Evolutionary conservation across 306 rosid genomes (phyloP), one percentile per base, ranked within the genome.

Genomic region (Dryas alaskensis): DNA sequence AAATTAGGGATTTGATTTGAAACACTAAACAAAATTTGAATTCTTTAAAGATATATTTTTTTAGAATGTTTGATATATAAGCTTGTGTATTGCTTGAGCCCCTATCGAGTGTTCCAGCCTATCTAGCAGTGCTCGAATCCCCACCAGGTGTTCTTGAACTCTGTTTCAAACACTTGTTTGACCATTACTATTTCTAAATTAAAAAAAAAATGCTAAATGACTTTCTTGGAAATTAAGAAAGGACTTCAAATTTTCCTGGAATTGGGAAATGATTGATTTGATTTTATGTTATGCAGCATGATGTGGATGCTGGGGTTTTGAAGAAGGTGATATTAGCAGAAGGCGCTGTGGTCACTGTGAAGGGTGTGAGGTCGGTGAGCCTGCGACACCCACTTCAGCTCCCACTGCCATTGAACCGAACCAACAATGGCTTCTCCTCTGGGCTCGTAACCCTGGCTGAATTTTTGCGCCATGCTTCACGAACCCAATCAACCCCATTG

Each of bases 301-400:
- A 94, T 74, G 99, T 94, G 75, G 97, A 94, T 70, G 99, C 99
- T 52, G 99, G 97, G 57, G 97, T 91, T 31, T 84, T 94, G 82
- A 92, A 89, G 92, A 94, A 94, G 76, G 92, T 94, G 77, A 75
- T 94, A 27, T 73, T 94, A 79, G 97, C 99, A 8, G 97, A 94
- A 67, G 97, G 99, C n/a, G 99, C 99, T 1, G 96, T 90, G 77
- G 97, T 94, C 37, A 94, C 92, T 1, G 91, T 94, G 60, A 94
- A 85, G 76, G 98, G 99, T 76, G 97, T 96, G 3, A 84, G 97
- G 80, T 91, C 99, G 16, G 93, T 94, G 74, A 89, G 96, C 82
- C 89, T 92, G 47, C 89, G 96, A 17, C 96, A 92, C 60, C 89
- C 99, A 1, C 95, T 94, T 62, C 86, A 89, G 69, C 84, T 94